Evolutionary conservation across 148 eudicot genomes (phyloP).

Genomic region (Amaranthus hypochondriacus): DNA sequence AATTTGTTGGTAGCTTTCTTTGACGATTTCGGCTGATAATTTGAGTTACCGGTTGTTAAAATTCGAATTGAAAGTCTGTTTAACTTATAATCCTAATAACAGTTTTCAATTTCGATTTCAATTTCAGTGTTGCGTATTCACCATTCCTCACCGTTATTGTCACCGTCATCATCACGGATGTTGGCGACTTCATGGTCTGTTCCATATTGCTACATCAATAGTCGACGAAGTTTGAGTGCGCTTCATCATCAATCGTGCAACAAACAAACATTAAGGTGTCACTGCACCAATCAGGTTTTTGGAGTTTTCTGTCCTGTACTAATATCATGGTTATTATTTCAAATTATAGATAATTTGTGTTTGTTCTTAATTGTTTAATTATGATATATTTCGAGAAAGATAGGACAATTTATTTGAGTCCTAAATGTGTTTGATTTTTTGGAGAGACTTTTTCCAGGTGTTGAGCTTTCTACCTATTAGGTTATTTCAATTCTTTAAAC

Average conservation of each 20-base stretch:
- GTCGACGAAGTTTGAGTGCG: neutral
- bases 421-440: neutral
- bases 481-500: no score
- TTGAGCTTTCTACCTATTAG: neutral
- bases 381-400: neutral
- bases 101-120: no score
- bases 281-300: slow-evolving; percentile 13
- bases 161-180: slow-evolving; percentile 1
- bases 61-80: no score
- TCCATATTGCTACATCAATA: slow-evolving; percentile 9
- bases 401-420: neutral
- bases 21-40: no score
- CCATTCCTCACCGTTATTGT: neutral
- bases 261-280: slow-evolving; percentile 7
- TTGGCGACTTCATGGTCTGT: slow-evolving; percentile 5
- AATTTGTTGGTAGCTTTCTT: no score
- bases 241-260: neutral
- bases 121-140: neutral
- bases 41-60: no score
- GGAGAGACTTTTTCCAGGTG: neutral
- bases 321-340: neutral
- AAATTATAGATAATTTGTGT: neutral
- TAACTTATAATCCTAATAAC: no score
- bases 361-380: neutral
- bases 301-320: neutral